A percentile compares a stretch with the other conserved stretches of the same genome.
Evolutionary conservation across 768 basidiomycete genomes (phyloP).

Genomic region (Rhodotorula babjevae): DNA sequence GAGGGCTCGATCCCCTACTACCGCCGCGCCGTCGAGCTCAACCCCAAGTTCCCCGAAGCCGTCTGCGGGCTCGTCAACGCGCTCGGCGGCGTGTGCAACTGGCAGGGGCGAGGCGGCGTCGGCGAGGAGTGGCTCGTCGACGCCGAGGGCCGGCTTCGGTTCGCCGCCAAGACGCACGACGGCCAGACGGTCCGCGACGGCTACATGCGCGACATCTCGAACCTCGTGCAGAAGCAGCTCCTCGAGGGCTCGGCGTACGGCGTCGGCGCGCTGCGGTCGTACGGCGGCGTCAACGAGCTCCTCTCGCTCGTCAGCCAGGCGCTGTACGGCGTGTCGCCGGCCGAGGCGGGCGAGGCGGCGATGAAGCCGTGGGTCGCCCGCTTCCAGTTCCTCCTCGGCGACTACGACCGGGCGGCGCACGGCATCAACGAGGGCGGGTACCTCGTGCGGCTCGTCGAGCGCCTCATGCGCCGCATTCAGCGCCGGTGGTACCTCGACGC

Average conservation of each 20-base stretch:
- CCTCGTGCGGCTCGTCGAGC: slow-evolving; percentile 53
- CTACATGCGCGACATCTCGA: slow-evolving; percentile 36
- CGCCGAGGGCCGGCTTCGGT: neutral
- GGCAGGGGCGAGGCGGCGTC: slow-evolving; percentile 50
- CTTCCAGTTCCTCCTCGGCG: slow-evolving; percentile 33
- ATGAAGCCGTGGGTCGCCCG: slow-evolving; percentile 5
- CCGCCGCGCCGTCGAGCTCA: slow-evolving; percentile 50
- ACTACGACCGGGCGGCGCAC: slow-evolving; percentile 38
- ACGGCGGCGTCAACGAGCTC: slow-evolving; percentile 48
- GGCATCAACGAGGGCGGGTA: slow-evolving; percentile 51
- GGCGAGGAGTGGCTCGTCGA: slow-evolving; percentile 35
- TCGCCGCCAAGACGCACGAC: neutral
- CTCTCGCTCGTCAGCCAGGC: slow-evolving; percentile 45
- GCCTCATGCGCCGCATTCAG: slow-evolving; percentile 51
- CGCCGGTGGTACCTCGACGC: slow-evolving; percentile 51
- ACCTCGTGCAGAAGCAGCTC: slow-evolving; percentile 36
- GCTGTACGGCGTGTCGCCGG: slow-evolving; percentile 24
- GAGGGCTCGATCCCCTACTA: slow-evolving; percentile 54
- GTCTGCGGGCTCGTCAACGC: slow-evolving; percentile 54
- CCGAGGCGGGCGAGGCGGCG: neutral
- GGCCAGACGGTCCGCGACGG: neutral
- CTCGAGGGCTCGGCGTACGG: slow-evolving; percentile 42
- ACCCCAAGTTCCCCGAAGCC: slow-evolving; percentile 54
- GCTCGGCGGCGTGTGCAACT: slow-evolving; percentile 54
- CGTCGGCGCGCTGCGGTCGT: slow-evolving; percentile 44